These are phyloP conservation scores for Cardamine occulta DNA, from an alignment of 345 rosid species.

Conservation along the genomic window DNA sequence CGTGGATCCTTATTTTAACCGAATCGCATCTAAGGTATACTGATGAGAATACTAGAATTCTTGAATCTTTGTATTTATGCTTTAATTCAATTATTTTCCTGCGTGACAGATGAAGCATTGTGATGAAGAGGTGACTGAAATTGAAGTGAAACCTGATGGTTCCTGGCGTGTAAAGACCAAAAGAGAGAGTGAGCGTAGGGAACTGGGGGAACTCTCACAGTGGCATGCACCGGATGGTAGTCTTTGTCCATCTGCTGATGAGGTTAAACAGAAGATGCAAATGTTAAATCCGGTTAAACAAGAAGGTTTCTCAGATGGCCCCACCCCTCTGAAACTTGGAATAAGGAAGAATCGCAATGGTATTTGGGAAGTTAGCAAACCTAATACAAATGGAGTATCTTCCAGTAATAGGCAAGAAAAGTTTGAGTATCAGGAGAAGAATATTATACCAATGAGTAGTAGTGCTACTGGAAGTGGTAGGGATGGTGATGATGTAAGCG, in stretches of 20 bases:
- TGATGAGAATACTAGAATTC: conserved; percentile 21
- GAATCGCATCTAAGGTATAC: conserved; percentile 75
- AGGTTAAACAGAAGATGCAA: conserved; percentile 57
- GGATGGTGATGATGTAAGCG: conserved; percentile 94
- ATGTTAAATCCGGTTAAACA: conserved; percentile 59
- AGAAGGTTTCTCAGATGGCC: conserved; percentile 79
- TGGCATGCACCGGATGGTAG: conserved; percentile 89
- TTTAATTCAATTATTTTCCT: conserved; percentile 25
- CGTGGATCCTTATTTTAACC: conserved; percentile 91
- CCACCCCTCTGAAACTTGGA: conserved; percentile 81
- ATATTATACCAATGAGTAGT: conserved; percentile 84
- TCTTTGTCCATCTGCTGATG: conserved; percentile 51
- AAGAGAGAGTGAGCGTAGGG: conserved; percentile 75
- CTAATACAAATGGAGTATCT: conserved; percentile 60
- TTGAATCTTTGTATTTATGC: conserved; percentile 4
- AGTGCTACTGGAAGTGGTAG: conserved; percentile 91
- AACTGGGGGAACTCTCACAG: conserved; percentile 74
- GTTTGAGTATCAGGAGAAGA: conserved; percentile 54
- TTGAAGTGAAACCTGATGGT: conserved; percentile 93
- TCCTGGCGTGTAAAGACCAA: conserved; percentile 93
- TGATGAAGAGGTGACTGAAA: conserved; percentile 82
- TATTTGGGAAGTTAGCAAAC: conserved; percentile 91
- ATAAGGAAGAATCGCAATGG: conserved; percentile 84
- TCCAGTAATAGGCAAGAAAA: conserved; percentile 68
- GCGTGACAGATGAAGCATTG: conserved; percentile 73